Percentiles rank a stretch among this genome's conserved stretches.
Evolutionary conservation across 768 basidiomycete species (phyloP).

Genomic region (Leccinum subtestaceum): DNA sequence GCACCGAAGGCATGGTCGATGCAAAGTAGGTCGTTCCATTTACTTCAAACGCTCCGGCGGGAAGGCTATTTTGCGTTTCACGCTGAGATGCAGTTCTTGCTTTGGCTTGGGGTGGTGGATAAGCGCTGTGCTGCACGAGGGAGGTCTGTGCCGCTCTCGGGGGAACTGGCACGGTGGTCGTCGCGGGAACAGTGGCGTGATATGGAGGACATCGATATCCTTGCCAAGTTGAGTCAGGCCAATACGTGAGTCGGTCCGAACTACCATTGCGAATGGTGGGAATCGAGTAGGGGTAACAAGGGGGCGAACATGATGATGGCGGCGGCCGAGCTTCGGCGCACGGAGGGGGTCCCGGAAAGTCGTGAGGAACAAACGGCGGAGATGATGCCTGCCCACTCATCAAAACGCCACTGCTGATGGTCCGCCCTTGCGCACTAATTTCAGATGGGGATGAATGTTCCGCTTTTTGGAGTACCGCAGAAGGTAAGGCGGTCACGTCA

Average conservation of each 20-base stretch:
- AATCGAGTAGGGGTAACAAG: neutral
- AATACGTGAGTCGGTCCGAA: conserved; percentile 15
- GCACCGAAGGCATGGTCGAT: neutral
- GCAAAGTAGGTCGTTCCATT: conserved; percentile 32
- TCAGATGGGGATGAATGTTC: conserved; percentile 6
- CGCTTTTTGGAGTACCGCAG: conserved; percentile 8
- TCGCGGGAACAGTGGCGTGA: conserved; percentile 27
- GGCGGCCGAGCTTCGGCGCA: conserved; percentile 33
- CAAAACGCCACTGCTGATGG: conserved; percentile 28
- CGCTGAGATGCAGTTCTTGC: neutral
- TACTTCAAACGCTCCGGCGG: conserved; percentile 21
- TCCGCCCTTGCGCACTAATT: conserved; percentile 12
- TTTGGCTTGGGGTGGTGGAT: neutral
- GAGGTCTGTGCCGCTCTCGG: neutral
- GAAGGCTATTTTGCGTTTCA: conserved; percentile 7
- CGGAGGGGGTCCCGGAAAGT: conserved; percentile 20
- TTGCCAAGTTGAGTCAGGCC: conserved; percentile 15
- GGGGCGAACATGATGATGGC: conserved; percentile 34
- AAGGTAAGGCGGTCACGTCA: conserved; percentile 25
- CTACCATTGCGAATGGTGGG: neutral
- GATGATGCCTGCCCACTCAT: conserved; percentile 15
- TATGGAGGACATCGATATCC: conserved; percentile 24
- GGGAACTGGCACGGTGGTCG: conserved; percentile 5
- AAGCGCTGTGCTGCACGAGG: conserved; percentile 1
- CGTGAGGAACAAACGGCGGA: conserved; percentile 6